Conservation (phyloP, 1,139 yeast genomes). For the Geotrichum carabidarum region DNA sequence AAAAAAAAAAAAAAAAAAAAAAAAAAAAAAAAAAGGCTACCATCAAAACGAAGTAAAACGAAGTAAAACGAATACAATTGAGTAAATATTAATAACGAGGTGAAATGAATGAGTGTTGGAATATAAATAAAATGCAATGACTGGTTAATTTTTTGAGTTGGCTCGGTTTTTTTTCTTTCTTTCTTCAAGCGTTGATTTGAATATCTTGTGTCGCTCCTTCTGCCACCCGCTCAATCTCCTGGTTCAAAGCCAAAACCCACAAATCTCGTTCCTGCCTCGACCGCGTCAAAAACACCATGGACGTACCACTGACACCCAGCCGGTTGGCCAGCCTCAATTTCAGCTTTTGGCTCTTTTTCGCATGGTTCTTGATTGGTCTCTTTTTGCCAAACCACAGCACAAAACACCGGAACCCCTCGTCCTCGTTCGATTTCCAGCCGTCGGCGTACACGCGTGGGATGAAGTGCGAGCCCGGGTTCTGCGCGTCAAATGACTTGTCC, state of each 20-base stretch:
- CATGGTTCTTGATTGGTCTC: constrained; percentile 33
- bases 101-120: neutral
- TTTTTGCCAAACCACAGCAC: constrained; percentile 79
- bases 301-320: constrained; percentile 63
- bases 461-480: constrained; percentile 51
- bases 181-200: constrained; percentile 9
- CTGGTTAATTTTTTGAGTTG: neutral
- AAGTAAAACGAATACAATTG: too few relatives aligned
- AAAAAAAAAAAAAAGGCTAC: too few relatives aligned
- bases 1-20: too few relatives aligned
- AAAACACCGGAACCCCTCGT: constrained; percentile 66
- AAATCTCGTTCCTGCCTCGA: constrained; percentile 77
- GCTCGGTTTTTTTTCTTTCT: neutral
- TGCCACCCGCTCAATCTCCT: constrained; percentile 57
- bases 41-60: too few relatives aligned
- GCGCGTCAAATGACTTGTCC: constrained; percentile 44
- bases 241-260: constrained; percentile 66
- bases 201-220: constrained; percentile 29
- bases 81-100: neutral
- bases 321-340: constrained; percentile 36
- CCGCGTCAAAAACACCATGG: constrained; percentile 71
- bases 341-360: neutral
- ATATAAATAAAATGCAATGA: neutral
- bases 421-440: constrained; percentile 81
- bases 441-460: constrained; percentile 71